phyloP scores from a whole-genome alignment of 352 stramenopile genomes.

The Phytophthora sojae region DNA sequence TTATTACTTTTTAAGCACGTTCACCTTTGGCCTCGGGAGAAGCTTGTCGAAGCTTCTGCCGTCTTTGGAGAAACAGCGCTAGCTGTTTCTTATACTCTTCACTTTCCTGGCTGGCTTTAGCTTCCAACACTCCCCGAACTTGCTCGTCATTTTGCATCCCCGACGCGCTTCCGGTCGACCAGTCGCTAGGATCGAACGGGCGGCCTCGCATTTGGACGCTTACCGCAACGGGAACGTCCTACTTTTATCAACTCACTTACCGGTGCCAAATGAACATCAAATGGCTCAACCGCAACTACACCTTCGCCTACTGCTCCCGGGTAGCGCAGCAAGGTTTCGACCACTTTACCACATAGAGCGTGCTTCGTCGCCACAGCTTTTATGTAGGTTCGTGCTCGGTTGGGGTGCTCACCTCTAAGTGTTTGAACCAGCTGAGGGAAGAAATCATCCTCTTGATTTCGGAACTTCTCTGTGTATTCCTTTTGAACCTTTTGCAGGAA shows the following conservation, averaged over 20 bases:
- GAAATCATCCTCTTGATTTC: slow-evolving; percentile 66
- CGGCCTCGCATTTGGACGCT: slow-evolving; percentile 17
- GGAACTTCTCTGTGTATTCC: slow-evolving; percentile 48
- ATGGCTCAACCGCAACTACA: slow-evolving; percentile 35
- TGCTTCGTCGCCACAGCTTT: slow-evolving; percentile 51
- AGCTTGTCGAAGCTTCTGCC: slow-evolving; percentile 42
- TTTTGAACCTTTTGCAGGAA: slow-evolving; percentile 51
- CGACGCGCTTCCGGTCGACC: slow-evolving; percentile 1
- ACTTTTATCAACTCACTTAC: slow-evolving; percentile 53
- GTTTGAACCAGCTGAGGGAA: slow-evolving; percentile 72
- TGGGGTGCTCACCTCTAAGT: slow-evolving; percentile 61
- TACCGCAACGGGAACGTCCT: slow-evolving; percentile 28
- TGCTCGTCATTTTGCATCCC: slow-evolving; percentile 63
- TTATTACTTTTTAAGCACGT: not conserved
- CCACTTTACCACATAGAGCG: slow-evolving; percentile 52
- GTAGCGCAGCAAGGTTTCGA: slow-evolving; percentile 44
- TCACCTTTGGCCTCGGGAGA: slow-evolving; percentile 22
- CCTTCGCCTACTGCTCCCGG: slow-evolving; percentile 50
- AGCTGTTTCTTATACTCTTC: slow-evolving; percentile 64
- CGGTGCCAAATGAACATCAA: slow-evolving; percentile 49
- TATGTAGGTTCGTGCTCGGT: slow-evolving; percentile 65
- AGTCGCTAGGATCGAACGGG: slow-evolving; percentile 15
- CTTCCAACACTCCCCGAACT: slow-evolving; percentile 18
- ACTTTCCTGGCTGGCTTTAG: slow-evolving; percentile 25
- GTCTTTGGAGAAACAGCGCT: slow-evolving; percentile 45